Percentiles rank a stretch among this genome's conserved stretches.
These are phyloP conservation scores for Russula earlei DNA, from an alignment of 768 basidiomycete genomes.

Conservation along the genomic window DNA sequence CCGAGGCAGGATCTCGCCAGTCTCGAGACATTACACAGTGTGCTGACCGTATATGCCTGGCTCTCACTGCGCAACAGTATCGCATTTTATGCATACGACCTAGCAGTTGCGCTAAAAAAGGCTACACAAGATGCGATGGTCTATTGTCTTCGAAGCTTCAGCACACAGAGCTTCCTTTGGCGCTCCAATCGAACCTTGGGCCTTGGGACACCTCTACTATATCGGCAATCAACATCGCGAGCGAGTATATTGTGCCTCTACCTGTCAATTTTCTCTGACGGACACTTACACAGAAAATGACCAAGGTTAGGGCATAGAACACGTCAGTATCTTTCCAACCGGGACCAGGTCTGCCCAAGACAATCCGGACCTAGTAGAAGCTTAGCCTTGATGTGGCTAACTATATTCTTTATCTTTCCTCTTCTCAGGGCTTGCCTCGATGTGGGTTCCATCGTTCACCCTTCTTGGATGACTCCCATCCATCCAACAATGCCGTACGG, in stretches of 20 bases:
- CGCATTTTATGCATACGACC: conserved; percentile 48
- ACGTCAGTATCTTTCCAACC: no score
- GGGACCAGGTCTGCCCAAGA: no score
- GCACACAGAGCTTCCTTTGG: background rate
- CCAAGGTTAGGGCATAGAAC: background rate
- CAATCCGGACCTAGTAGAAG: no score
- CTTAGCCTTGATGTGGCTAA: background rate
- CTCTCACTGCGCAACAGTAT: conserved; percentile 60
- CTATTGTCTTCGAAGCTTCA: conserved; percentile 35
- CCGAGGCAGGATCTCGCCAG: conserved; percentile 15
- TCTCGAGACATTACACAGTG: conserved; percentile 72
- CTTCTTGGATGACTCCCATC: background rate
- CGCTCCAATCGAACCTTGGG: background rate
- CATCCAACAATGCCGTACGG: no score
- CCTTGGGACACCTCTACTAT: background rate
- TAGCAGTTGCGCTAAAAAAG: conserved; percentile 45
- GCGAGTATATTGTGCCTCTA: background rate
- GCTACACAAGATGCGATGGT: conserved; percentile 62
- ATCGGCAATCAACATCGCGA: background rate
- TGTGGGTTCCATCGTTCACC: background rate
- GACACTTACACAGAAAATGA: background rate
- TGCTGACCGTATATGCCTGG: conserved; percentile 78
- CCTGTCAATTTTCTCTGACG: background rate
- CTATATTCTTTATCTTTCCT: background rate
- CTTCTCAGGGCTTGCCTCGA: background rate